These are phyloP conservation scores for Fusarium vanettenii DNA, from an alignment of 2,329 filamentous ascomycete species.

Conservation along the genomic window DNA sequence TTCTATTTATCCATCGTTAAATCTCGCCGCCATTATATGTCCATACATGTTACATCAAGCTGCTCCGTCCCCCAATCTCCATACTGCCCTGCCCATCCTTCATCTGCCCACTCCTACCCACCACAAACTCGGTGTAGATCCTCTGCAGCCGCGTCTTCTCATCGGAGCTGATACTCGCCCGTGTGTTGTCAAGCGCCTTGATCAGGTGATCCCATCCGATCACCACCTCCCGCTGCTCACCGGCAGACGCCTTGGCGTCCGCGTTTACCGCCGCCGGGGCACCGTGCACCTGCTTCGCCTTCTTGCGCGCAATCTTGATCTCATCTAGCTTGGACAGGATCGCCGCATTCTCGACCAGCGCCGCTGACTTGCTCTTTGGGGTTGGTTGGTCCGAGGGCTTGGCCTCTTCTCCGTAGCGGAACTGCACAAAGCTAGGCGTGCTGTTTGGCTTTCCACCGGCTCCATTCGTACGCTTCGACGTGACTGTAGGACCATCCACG, in stretches of 20 bases:
- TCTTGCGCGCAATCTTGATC: slow-evolving; percentile 77
- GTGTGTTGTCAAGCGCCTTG: slow-evolving; percentile 79
- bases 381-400: slow-evolving; percentile 54
- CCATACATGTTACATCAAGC: slow-evolving; percentile 77
- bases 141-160: slow-evolving; percentile 79
- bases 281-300: slow-evolving; percentile 49
- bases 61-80: slow-evolving; percentile 92
- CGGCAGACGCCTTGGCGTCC: slow-evolving; percentile 45
- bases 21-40: slow-evolving; percentile 14
- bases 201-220: slow-evolving; percentile 88
- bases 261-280: slow-evolving; percentile 35
- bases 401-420: slow-evolving; percentile 78
- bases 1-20: not conserved
- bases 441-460: slow-evolving; percentile 44
- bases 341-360: slow-evolving; percentile 79
- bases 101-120: slow-evolving; percentile 94
- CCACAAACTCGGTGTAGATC: slow-evolving; percentile 94
- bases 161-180: slow-evolving; percentile 83
- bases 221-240: slow-evolving; percentile 74
- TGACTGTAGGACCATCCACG: slow-evolving; percentile 60
- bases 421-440: slow-evolving; percentile 77
- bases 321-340: slow-evolving; percentile 85
- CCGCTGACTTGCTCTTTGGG: slow-evolving; percentile 62
- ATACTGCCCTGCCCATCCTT: slow-evolving; percentile 90
- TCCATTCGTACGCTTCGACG: slow-evolving; percentile 50